Conservation (phyloP, 345 rosid genomes). For the Adansonia digitata region DNA sequence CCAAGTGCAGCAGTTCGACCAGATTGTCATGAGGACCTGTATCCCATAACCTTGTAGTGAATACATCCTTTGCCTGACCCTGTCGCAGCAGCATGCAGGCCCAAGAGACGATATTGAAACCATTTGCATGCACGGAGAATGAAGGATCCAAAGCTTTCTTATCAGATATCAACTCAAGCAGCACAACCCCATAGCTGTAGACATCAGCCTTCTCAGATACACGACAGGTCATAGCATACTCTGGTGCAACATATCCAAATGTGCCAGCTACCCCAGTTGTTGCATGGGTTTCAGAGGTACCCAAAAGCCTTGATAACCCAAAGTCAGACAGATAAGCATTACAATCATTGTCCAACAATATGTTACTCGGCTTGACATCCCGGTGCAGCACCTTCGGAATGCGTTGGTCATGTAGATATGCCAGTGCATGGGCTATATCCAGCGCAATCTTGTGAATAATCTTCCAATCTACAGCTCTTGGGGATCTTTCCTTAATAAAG, state of each 20-base stretch:
- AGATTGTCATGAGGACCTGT: constrained; percentile 46
- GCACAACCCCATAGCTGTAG: neutral
- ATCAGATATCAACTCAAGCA: neutral
- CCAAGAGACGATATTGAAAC: constrained; percentile 40
- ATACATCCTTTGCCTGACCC: constrained; percentile 40
- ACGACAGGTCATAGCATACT: constrained; percentile 1
- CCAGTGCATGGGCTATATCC: constrained; percentile 33
- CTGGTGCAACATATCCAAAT: neutral
- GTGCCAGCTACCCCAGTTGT: neutral
- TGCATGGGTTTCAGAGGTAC: constrained; percentile 27
- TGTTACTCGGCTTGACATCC: constrained; percentile 41
- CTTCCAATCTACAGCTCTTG: constrained; percentile 32
- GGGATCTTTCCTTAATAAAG: neutral
- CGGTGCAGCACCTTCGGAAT: constrained; percentile 37
- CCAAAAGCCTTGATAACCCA: constrained; percentile 38
- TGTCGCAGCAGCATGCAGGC: constrained; percentile 32
- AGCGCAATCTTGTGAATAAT: constrained; percentile 35
- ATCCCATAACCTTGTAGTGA: constrained; percentile 52
- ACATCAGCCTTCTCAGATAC: neutral
- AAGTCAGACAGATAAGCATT: constrained; percentile 38
- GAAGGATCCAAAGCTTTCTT: neutral
- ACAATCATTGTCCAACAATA: constrained; percentile 27
- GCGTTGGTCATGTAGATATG: constrained; percentile 35
- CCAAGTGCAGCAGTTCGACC: constrained; percentile 50
- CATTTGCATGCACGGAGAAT: constrained; percentile 17